Evolutionary conservation across 805 yeast species (phyloP).

Genomic region (Maudiozyma bulderi): DNA sequence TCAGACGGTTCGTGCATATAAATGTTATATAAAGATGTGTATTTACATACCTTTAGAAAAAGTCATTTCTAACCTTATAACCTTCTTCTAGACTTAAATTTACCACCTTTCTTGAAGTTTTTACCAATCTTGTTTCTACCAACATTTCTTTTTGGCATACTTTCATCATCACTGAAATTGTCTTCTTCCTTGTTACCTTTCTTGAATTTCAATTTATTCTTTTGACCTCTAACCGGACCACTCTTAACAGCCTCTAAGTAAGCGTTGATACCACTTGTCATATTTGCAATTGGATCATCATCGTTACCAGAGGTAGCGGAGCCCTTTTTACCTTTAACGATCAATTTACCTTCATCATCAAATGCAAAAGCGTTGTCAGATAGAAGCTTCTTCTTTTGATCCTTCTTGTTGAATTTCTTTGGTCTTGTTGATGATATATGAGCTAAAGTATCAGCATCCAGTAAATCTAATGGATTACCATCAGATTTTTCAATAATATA

Average conservation of each 20-base stretch:
- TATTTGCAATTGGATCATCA: constrained; percentile 37
- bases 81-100: constrained; percentile 25
- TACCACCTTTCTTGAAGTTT: constrained; percentile 12
- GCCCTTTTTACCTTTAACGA: constrained; percentile 26
- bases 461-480: constrained; percentile 78
- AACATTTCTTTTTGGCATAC: constrained; percentile 17
- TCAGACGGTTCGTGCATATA: too few species aligned
- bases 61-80: constrained; percentile 5
- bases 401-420: constrained; percentile 38
- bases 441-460: constrained; percentile 76
- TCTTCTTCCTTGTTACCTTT: constrained; percentile 47
- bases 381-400: constrained; percentile 28
- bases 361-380: constrained; percentile 26
- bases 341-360: constrained; percentile 29
- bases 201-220: constrained; percentile 81
- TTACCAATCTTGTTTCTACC: constrained; percentile 21
- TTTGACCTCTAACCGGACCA: constrained; percentile 91
- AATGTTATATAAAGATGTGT: too few species aligned
- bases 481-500: constrained; percentile 59
- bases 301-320: constrained; percentile 6
- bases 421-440: constrained; percentile 87
- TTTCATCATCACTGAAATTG: constrained; percentile 44
- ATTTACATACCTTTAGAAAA: too few species aligned
- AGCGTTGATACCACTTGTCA: constrained; percentile 68
- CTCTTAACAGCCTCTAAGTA: constrained; percentile 88